phyloP scores from a whole-genome alignment of 805 yeast species.

The Kodamaea kaohsiungensis region DNA sequence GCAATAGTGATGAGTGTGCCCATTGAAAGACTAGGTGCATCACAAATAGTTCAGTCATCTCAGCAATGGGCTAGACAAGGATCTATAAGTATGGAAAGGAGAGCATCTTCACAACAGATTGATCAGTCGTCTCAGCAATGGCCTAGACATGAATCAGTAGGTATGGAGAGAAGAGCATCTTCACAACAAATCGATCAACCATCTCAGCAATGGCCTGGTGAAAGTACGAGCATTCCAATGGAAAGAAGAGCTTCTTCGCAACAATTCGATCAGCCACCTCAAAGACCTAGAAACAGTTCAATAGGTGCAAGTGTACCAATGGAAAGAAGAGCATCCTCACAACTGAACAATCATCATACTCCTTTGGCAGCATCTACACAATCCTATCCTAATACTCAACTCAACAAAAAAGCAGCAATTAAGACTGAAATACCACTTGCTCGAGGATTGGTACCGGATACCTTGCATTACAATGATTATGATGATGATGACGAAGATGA shows the following conservation, averaged over 20 bases:
- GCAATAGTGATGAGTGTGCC: not conserved
- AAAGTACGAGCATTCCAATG: not conserved
- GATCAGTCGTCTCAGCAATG: not conserved
- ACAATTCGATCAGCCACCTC: not conserved
- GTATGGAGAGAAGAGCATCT: not conserved
- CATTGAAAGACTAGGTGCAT: not conserved
- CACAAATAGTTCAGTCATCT: too few species aligned
- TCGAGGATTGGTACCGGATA: not conserved
- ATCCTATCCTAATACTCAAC: not conserved
- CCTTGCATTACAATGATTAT: not conserved
- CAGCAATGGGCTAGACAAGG: too few species aligned
- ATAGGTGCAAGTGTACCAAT: not conserved
- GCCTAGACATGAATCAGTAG: not conserved
- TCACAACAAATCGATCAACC: too few species aligned
- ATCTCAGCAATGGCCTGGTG: too few species aligned
- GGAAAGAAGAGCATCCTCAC: not conserved
- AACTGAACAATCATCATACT: not conserved
- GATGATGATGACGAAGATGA: not conserved
- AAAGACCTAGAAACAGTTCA: not conserved
- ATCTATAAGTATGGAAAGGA: not conserved
- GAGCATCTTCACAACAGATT: not conserved
- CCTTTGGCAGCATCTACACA: constrained; percentile 1
- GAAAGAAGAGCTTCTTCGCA: not conserved
- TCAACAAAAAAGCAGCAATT: not conserved
- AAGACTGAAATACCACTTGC: not conserved